phyloP scores from a whole-genome alignment of 768 basidiomycete genomes.

The Mycena rebaudengoi region DNA sequence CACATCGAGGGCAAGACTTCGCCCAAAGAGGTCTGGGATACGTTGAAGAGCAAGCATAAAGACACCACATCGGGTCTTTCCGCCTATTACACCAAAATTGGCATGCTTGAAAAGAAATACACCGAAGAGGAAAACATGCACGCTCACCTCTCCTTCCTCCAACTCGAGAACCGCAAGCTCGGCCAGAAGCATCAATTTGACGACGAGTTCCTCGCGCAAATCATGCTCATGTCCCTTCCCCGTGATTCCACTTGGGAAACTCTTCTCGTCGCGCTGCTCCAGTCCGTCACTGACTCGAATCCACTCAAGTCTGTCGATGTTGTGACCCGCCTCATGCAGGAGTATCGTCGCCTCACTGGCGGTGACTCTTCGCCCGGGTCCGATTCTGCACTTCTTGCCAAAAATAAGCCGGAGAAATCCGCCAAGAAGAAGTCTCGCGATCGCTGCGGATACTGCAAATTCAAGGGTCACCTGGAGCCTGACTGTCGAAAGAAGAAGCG shows the following conservation, averaged over 20 bases:
- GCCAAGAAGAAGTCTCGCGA: constrained; percentile 3
- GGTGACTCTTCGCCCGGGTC: not conserved
- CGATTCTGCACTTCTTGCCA: constrained; percentile 8
- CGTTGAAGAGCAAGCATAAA: not conserved
- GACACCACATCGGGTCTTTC: not conserved
- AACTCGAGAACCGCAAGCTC: constrained; percentile 8
- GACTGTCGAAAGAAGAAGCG: constrained; percentile 4
- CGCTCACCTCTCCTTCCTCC: constrained; percentile 3
- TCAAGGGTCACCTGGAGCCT: not conserved
- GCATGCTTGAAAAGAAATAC: constrained; percentile 8
- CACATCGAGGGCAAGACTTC: not conserved
- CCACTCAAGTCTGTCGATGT: not conserved
- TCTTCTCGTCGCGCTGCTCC: not conserved
- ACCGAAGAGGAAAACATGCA: constrained; percentile 1
- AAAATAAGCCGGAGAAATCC: not conserved
- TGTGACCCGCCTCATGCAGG: not conserved
- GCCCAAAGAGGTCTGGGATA: constrained; percentile 4
- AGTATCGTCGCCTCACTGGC: not conserved
- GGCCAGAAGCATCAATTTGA: not conserved
- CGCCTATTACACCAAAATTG: not conserved
- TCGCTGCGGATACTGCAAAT: constrained; percentile 8
- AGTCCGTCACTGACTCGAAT: not conserved
- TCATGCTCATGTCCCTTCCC: not conserved
- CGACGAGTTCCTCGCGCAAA: not conserved
- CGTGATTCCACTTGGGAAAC: not conserved